These are phyloP conservation scores for Aegilops bicornis DNA, from an alignment of 176 grass and related monocot genomes.

Conservation along the genomic window DNA sequence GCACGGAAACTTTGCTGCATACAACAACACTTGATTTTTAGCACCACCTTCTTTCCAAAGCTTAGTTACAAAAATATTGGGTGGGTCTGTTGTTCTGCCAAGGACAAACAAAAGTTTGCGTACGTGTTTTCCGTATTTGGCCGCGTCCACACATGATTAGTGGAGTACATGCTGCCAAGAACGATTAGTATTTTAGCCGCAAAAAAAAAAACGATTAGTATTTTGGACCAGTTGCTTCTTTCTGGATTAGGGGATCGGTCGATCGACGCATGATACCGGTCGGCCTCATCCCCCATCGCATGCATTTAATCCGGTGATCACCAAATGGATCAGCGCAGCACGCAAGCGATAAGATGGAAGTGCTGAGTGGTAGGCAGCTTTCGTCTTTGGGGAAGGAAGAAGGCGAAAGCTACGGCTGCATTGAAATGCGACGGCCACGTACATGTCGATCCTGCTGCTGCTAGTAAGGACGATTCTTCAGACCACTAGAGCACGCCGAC, in stretches of 20 bases:
- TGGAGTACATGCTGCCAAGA: not conserved
- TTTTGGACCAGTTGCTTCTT: not conserved
- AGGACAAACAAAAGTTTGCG: not conserved
- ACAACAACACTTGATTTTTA: too few species aligned
- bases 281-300: not conserved
- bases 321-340: not conserved
- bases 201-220: not conserved
- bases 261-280: not conserved
- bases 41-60: too few species aligned
- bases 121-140: not conserved
- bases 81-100: too few species aligned
- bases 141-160: not conserved
- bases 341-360: slow-evolving; percentile 8
- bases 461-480: not conserved
- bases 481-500: not conserved
- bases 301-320: not conserved
- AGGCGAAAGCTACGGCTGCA: not conserved
- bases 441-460: slow-evolving; percentile 2
- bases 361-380: slow-evolving; percentile 8
- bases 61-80: too few species aligned
- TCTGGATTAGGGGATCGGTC: not conserved
- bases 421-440: not conserved
- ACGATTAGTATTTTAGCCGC: not conserved
- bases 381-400: not conserved
- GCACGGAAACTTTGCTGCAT: too few species aligned